Conservation (phyloP, 345 rosid genomes). For the Geranium rotundifolium region DNA sequence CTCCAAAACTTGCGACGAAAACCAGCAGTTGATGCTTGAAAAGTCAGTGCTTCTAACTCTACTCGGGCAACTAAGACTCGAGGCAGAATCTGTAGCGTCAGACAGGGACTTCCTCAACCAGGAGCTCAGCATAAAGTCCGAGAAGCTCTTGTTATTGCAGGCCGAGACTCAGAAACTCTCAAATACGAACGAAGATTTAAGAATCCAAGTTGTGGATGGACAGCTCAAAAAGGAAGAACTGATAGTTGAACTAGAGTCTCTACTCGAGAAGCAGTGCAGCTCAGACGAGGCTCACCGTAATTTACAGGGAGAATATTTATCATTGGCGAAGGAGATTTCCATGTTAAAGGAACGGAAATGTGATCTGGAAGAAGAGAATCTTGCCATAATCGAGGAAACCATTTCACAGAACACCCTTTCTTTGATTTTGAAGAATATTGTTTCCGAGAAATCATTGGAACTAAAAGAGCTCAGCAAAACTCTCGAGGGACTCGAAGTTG, state of each 20-base stretch:
- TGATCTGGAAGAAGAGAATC: slow-evolving; percentile 52
- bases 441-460: slow-evolving; percentile 36
- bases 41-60: slow-evolving; percentile 49
- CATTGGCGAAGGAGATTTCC: slow-evolving; percentile 29
- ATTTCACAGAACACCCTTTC: slow-evolving; percentile 46
- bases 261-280: slow-evolving; percentile 33
- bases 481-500: slow-evolving; percentile 29
- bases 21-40: slow-evolving; percentile 42
- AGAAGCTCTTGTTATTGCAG: slow-evolving; percentile 33
- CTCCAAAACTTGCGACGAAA: slow-evolving; percentile 40
- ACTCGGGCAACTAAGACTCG: slow-evolving; percentile 51
- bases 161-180: slow-evolving; percentile 29
- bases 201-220: slow-evolving; percentile 35
- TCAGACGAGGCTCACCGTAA: slow-evolving; percentile 29
- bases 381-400: slow-evolving; percentile 30
- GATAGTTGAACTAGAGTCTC: slow-evolving; percentile 38
- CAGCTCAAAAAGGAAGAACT: slow-evolving; percentile 43
- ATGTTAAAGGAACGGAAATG: slow-evolving; percentile 36
- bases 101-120: slow-evolving; percentile 34
- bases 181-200: slow-evolving; percentile 38
- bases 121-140: slow-evolving; percentile 34
- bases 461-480: slow-evolving; percentile 29
- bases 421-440: slow-evolving; percentile 35
- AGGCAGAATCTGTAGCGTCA: slow-evolving; percentile 37
- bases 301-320: slow-evolving; percentile 39